Percentiles rank a stretch among this genome's conserved stretches.
Evolutionary conservation across 2,329 filamentous ascomycete genomes (phyloP).

Genomic region (Claviceps humidiphila): DNA sequence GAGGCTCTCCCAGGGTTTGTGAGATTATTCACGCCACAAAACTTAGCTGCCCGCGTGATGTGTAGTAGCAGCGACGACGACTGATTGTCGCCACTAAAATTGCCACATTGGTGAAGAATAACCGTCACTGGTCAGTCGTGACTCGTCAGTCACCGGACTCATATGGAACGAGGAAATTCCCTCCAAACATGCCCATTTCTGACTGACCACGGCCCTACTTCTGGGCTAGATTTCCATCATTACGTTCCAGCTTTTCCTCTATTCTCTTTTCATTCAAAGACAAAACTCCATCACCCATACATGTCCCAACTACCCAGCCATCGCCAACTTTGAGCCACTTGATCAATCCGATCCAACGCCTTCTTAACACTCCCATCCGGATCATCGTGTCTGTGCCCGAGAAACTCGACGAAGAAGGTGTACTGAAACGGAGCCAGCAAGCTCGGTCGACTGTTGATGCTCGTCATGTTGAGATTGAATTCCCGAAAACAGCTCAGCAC

Average conservation of each 20-base stretch:
- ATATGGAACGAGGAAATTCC: neutral
- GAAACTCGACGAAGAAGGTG: conserved; percentile 87
- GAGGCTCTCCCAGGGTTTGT: neutral
- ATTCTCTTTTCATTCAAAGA: no score
- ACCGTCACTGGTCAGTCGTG: neutral
- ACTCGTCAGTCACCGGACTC: neutral
- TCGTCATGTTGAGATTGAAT: conserved; percentile 68
- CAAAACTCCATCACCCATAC: conserved; percentile 10
- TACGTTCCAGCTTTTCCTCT: no score
- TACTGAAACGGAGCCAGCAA: conserved; percentile 70
- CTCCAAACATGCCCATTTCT: neutral
- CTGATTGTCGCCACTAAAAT: neutral
- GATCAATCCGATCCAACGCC: conserved; percentile 44
- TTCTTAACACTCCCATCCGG: conserved; percentile 43
- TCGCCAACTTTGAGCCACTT: conserved; percentile 47
- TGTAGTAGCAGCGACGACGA: neutral
- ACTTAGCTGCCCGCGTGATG: neutral
- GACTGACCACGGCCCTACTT: neutral
- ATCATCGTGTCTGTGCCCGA: conserved; percentile 42
- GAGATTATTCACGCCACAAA: neutral
- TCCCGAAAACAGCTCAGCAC: conserved; percentile 66
- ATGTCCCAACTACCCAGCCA: conserved; percentile 58
- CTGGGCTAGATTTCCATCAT: no score
- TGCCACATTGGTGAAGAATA: neutral
- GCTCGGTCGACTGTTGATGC: conserved; percentile 78